Percentiles rank a stretch among this genome's conserved stretches.
Evolutionary conservation across 768 basidiomycete genomes (phyloP).

Genomic region (Suillus spraguei): DNA sequence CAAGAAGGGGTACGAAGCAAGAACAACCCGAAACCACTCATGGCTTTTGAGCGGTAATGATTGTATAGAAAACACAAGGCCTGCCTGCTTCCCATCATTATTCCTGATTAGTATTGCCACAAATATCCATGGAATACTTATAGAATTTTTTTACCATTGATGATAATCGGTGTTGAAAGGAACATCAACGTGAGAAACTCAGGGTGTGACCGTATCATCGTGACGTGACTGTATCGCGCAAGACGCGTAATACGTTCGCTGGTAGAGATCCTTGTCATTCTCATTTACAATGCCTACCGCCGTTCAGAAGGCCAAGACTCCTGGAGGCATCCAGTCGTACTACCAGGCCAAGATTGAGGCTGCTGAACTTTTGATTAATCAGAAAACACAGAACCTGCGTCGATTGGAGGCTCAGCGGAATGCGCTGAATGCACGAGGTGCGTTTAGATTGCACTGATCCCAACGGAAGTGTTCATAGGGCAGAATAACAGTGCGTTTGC

Average conservation of each 20-base stretch:
- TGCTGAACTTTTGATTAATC: slow-evolving; percentile 90
- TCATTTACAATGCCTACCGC: slow-evolving; percentile 40
- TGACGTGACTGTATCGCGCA: slow-evolving; percentile 3
- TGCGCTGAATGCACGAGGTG: slow-evolving; percentile 94
- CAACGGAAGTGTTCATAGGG: slow-evolving; percentile 9
- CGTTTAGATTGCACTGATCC: slow-evolving; percentile 19
- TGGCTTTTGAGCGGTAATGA: slow-evolving; percentile 2
- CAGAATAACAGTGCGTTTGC: slow-evolving; percentile 65
- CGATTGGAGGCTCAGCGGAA: slow-evolving; percentile 97
- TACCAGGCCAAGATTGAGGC: slow-evolving; percentile 96
- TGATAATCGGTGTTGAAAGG: not conserved
- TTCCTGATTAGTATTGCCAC: not conserved
- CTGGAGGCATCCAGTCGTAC: slow-evolving; percentile 82
- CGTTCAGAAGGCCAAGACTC: slow-evolving; percentile 38
- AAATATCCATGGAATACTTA: not conserved
- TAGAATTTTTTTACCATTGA: not conserved
- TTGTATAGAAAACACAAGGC: not conserved
- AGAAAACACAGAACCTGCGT: slow-evolving; percentile 94
- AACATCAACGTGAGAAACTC: not conserved
- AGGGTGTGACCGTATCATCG: not conserved
- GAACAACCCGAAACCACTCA: not conserved
- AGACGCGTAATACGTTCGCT: slow-evolving; percentile 10
- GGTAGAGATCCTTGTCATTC: not conserved
- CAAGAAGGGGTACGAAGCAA: not conserved
- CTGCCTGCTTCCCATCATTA: not conserved